A percentile compares a stretch with the other conserved stretches of the same genome.
Conservation (phyloP, 768 basidiomycete genomes). For the Lanmaoa rubissima region DNA sequence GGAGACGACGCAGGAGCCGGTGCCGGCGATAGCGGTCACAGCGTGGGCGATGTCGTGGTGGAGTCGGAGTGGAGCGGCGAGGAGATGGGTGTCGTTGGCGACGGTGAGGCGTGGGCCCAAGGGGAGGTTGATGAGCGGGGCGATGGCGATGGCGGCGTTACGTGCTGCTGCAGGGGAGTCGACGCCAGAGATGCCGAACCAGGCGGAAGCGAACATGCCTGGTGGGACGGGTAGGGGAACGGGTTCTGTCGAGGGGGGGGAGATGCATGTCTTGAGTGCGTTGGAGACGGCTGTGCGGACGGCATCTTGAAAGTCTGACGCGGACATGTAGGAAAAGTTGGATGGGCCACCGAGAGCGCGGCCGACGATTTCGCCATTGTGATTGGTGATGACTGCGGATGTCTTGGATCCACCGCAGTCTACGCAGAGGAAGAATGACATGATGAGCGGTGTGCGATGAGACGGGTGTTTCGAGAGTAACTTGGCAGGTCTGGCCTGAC, state of each 20-base stretch:
- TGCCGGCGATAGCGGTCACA: conserved; percentile 76
- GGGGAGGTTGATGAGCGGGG: conserved; percentile 58
- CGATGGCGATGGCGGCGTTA: conserved; percentile 52
- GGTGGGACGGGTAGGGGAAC: conserved; percentile 39
- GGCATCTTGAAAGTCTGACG: conserved; percentile 55
- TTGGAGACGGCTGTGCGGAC: conserved; percentile 50
- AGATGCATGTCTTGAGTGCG: conserved; percentile 50
- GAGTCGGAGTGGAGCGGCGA: conserved; percentile 73
- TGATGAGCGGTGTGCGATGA: conserved; percentile 12
- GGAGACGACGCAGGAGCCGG: conserved; percentile 73
- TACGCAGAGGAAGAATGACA: conserved; percentile 74
- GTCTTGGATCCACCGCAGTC: conserved; percentile 93
- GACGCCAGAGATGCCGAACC: conserved; percentile 83
- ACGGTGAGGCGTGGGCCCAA: conserved; percentile 54
- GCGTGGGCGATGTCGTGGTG: conserved; percentile 59
- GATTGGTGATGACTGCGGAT: conserved; percentile 63
- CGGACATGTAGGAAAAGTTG: conserved; percentile 78
- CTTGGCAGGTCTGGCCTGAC: too few relatives aligned
- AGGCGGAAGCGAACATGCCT: conserved; percentile 60
- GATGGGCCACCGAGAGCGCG: conserved; percentile 75
- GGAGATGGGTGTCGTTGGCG: conserved; percentile 81
- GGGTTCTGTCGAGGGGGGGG: conserved; percentile 36
- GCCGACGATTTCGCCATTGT: conserved; percentile 57
- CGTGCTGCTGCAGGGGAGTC: conserved; percentile 67
- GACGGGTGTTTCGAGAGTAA: too few relatives aligned